Percentiles rank a stretch among this genome's conserved stretches.
These are phyloP conservation scores for Aspergillus piperis DNA, from an alignment of 2,329 filamentous ascomycete species.

Conservation along the genomic window DNA sequence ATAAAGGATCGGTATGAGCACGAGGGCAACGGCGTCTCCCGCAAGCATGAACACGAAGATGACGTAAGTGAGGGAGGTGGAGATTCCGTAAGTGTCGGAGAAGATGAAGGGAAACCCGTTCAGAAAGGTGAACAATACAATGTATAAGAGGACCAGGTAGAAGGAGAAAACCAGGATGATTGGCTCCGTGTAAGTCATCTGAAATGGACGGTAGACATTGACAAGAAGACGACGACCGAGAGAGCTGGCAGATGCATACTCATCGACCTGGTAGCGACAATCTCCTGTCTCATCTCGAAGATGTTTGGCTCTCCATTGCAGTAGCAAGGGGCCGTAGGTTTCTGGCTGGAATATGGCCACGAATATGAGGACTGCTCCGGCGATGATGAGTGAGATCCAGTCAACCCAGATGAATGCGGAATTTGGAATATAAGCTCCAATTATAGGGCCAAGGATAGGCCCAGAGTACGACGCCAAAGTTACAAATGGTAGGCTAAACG, in stretches of 20 bases:
- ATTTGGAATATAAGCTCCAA: neutral
- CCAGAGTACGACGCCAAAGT: constrained; percentile 4
- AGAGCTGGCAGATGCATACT: neutral
- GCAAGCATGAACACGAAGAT: constrained; percentile 1
- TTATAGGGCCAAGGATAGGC: neutral
- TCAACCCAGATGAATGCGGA: neutral
- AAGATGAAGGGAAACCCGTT: constrained; percentile 4
- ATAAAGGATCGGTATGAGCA: constrained; percentile 1
- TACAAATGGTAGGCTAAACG: constrained; percentile 1
- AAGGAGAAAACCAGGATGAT: constrained; percentile 4
- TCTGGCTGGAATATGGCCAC: neutral
- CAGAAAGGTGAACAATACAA: constrained; percentile 6
- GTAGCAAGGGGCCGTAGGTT: constrained; percentile 1
- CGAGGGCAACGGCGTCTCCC: neutral
- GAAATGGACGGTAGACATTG: constrained; percentile 3
- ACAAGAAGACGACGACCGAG: neutral
- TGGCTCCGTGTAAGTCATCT: constrained; percentile 1
- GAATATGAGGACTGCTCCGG: neutral
- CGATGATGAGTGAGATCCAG: constrained; percentile 4
- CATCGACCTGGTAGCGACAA: neutral
- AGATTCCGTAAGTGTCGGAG: neutral
- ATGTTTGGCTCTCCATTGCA: constrained; percentile 1
- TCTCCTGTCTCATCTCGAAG: constrained; percentile 1
- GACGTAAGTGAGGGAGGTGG: neutral
- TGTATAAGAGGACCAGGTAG: constrained; percentile 6